phyloP scores from a whole-genome alignment of 345 rosid genomes.

The Eucalyptus urophylla region DNA sequence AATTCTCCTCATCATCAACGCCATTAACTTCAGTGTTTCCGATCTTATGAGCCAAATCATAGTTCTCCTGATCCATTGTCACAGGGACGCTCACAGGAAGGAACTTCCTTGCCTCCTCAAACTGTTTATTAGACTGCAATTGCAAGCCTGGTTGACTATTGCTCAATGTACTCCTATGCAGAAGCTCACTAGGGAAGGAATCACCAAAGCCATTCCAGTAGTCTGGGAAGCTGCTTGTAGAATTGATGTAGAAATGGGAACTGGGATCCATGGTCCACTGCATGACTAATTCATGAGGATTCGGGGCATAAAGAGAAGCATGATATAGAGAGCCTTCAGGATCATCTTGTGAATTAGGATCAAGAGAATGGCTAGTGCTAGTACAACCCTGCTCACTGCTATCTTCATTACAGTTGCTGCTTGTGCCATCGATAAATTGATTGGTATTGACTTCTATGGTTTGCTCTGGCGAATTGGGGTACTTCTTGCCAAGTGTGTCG shows the following conservation, averaged over 20 bases:
- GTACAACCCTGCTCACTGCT: constrained; percentile 6
- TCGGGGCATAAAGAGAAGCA: not conserved
- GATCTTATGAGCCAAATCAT: not conserved
- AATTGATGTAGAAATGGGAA: not conserved
- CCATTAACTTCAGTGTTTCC: not conserved
- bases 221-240: not conserved
- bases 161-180: constrained; percentile 13
- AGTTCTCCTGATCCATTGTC: constrained; percentile 4
- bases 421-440: constrained; percentile 1
- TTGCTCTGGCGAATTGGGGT: constrained; percentile 3
- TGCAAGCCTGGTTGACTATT: constrained; percentile 11
- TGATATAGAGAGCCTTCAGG: not conserved
- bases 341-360: constrained; percentile 6
- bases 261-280: not conserved
- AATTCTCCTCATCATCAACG: constrained; percentile 2
- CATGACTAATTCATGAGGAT: not conserved
- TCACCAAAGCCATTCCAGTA: not conserved
- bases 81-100: constrained; percentile 8
- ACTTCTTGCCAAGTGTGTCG: constrained; percentile 37
- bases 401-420: not conserved
- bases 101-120: constrained; percentile 27
- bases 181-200: not conserved
- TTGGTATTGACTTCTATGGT: not conserved
- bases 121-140: constrained; percentile 14
- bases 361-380: not conserved